phyloP scores from a whole-genome alignment of 2,329 filamentous ascomycete species.

The Ploettnerulaceae sp. region DNA sequence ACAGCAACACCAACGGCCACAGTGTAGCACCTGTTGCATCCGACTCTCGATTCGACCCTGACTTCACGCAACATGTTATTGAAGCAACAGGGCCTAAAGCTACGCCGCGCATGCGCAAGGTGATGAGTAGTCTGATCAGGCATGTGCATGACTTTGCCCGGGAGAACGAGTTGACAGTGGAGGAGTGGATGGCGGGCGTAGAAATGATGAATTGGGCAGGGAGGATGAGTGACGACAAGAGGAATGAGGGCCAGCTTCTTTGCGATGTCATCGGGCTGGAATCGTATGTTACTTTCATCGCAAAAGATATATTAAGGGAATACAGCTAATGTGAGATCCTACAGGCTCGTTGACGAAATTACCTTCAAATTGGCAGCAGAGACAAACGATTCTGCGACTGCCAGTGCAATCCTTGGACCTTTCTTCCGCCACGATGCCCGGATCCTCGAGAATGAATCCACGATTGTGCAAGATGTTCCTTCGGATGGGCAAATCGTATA shows the following conservation, averaged over 20 bases:
- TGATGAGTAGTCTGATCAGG: constrained; percentile 49
- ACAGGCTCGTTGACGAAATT: constrained; percentile 38
- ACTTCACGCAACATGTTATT: constrained; percentile 58
- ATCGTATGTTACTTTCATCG: constrained; percentile 38
- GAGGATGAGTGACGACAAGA: constrained; percentile 55
- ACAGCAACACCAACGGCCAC: constrained; percentile 38
- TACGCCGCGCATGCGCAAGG: constrained; percentile 49
- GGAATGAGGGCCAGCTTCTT: constrained; percentile 60
- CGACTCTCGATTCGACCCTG: constrained; percentile 45
- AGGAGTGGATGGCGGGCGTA: constrained; percentile 54
- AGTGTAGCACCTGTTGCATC: constrained; percentile 45
- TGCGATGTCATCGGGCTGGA: constrained; percentile 60
- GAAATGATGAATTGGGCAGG: constrained; percentile 56
- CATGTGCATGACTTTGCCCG: constrained; percentile 56
- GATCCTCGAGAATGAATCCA: constrained; percentile 48
- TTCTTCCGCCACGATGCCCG: constrained; percentile 60
- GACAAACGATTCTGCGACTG: constrained; percentile 41
- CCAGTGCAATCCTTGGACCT: constrained; percentile 57
- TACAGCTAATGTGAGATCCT: no score
- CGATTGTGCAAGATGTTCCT: constrained; percentile 48
- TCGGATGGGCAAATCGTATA: constrained; percentile 45
- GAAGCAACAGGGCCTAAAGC: constrained; percentile 57
- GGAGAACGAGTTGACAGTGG: constrained; percentile 53
- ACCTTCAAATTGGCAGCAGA: constrained; percentile 28
- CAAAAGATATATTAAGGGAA: constrained; percentile 3